Evolutionary conservation across 2,329 filamentous ascomycete genomes (phyloP).

Genomic region (Clathrospora elynae): DNA sequence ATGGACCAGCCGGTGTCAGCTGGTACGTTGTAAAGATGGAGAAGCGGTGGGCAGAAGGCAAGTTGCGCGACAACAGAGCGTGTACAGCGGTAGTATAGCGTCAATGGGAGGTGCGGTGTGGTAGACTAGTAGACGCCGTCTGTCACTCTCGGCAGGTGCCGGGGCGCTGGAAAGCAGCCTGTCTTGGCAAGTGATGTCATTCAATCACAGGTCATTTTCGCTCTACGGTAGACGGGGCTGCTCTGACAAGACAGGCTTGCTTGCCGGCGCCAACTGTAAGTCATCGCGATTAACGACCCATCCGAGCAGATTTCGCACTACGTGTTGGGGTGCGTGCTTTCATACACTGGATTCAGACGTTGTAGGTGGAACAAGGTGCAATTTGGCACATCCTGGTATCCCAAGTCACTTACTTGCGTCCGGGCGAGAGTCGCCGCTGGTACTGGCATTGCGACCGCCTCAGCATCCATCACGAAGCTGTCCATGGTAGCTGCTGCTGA

Average conservation of each 20-base stretch:
- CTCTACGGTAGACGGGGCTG: too few species aligned
- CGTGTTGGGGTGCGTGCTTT: neutral
- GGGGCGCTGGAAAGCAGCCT: too few species aligned
- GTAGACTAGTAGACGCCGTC: too few species aligned
- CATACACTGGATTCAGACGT: neutral
- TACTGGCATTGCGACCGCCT: constrained; percentile 2
- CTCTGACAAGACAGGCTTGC: too few species aligned
- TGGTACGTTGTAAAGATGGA: neutral
- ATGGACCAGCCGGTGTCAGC: constrained; percentile 1
- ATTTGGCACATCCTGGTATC: constrained; percentile 12
- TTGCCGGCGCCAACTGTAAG: neutral
- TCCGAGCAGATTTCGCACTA: neutral
- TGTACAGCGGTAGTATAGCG: neutral
- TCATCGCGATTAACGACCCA: constrained; percentile 1
- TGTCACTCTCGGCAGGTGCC: neutral
- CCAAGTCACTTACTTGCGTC: constrained; percentile 2
- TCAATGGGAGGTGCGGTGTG: neutral
- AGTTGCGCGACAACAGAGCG: neutral
- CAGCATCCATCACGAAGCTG: constrained; percentile 1
- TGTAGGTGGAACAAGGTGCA: neutral
- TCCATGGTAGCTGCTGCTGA: constrained; percentile 5
- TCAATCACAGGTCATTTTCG: too few species aligned
- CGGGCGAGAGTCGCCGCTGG: constrained; percentile 8
- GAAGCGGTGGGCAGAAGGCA: neutral
- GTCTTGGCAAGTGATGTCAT: too few species aligned